phyloP scores from a whole-genome alignment of 805 yeast species.

The Naumovozyma baii region DNA sequence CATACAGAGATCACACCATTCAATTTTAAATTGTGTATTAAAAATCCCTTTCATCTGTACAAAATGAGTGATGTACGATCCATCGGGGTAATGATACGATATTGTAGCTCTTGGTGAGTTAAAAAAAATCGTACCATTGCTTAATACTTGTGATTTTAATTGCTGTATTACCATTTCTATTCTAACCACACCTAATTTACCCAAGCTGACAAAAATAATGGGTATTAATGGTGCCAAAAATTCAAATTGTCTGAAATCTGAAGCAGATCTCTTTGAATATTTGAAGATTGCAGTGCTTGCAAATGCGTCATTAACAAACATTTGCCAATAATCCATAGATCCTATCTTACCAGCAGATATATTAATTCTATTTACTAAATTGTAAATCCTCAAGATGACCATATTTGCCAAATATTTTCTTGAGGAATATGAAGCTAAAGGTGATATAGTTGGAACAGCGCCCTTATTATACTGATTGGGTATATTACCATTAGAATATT shows the following conservation, averaged over 20 bases:
- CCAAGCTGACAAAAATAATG: constrained; percentile 39
- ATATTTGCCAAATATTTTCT: constrained; percentile 37
- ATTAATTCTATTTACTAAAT: constrained; percentile 38
- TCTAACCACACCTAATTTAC: constrained; percentile 41
- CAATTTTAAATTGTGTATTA: constrained; percentile 54
- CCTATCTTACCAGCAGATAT: constrained; percentile 35
- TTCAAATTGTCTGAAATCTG: constrained; percentile 49
- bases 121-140: constrained; percentile 43
- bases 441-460: background rate
- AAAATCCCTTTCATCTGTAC: constrained; percentile 56
- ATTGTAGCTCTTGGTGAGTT: constrained; percentile 44
- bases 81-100: constrained; percentile 53
- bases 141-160: constrained; percentile 41
- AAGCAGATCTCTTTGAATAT: constrained; percentile 37
- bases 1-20: constrained; percentile 57
- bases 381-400: constrained; percentile 41
- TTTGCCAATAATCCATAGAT: constrained; percentile 42
- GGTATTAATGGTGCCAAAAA: constrained; percentile 32
- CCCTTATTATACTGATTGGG: constrained; percentile 2
- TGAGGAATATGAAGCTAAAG: constrained; percentile 15
- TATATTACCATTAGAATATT: constrained; percentile 3
- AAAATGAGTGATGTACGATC: constrained; percentile 51
- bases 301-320: constrained; percentile 41
- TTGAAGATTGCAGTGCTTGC: constrained; percentile 41
- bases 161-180: constrained; percentile 43